Base-by-base conservation (phyloP, 371 early-diverging fungal genomes). In the Mortierella sp. region DNA sequence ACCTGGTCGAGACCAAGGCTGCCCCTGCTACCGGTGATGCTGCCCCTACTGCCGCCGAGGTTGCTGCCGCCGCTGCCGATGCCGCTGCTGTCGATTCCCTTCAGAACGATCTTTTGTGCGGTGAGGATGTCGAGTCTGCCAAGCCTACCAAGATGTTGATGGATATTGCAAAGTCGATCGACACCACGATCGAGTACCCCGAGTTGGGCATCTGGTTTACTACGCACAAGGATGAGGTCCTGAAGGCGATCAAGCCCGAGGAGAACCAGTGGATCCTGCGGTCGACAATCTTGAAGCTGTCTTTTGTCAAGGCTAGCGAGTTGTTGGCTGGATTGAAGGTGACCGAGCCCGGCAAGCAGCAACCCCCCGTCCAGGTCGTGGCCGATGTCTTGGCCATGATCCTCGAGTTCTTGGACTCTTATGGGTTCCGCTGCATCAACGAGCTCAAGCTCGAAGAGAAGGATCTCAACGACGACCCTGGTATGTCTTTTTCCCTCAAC, bases 141-240 rank as follows among this genome's bases (percentile, higher is more conserved):
- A 82, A 82, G 73, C 83, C 83, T 1, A 82, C 83, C n/a, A 82
- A 82, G 70, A 82, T 77, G 83, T 31, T 82, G 67, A 82, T 82
- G 83, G 83, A 82, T 0, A 82, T 82, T 69, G 83, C 83, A 24
- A 82, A 82, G 66, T 14, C 72, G 0, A 72, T 82, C 26, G 83
- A 82, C 70, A 69, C 31, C 6, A 78, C 66, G 7, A 68, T 82
- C 24, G 83, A 78, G 50, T 78, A 82, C 40, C 83, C 79, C 22
- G 47, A 39, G 0, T 39, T 82, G 10, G 83, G 83, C 1, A 4
- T 1, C 11, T 82, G 83, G 83, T 74, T 82, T 22, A 22, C 55
- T 2, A n/a, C 34, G 2, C 83, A 82, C 58, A 82, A 82, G 67
- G 79, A 77, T 1, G 73, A 75, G 39, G 64, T 82, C 53, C 41